Evolutionary conservation across 129 eudicot genomes (phyloP).

Genomic region (Gnaphalium uliginosum): DNA sequence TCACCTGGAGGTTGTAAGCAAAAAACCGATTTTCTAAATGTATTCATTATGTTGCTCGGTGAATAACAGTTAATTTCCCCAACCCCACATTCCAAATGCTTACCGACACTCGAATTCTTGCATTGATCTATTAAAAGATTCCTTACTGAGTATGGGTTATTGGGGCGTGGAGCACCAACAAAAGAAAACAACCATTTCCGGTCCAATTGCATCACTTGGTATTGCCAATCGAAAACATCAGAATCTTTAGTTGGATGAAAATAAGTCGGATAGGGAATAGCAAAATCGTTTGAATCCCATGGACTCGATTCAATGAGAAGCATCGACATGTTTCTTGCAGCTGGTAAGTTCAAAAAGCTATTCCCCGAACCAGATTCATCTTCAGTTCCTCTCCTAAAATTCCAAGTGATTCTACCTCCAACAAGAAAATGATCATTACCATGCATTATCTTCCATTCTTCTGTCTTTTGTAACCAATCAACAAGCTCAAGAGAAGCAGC

Average conservation of each 20-base stretch:
- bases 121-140: background rate
- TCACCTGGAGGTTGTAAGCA: slow-evolving; percentile 5
- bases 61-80: background rate
- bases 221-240: background rate
- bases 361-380: background rate
- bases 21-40: background rate
- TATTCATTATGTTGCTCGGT: background rate
- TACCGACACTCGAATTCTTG: background rate
- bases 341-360: background rate
- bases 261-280: background rate
- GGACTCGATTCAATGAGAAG: background rate
- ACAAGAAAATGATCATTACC: slow-evolving; percentile 3
- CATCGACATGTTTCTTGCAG: slow-evolving; percentile 6
- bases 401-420: slow-evolving; percentile 8
- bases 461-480: background rate
- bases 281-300: background rate
- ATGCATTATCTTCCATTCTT: background rate
- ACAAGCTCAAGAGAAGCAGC: background rate
- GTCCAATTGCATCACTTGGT: background rate
- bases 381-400: background rate
- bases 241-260: background rate
- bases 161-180: slow-evolving; percentile 2
- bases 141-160: background rate
- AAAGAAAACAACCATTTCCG: slow-evolving; percentile 8
- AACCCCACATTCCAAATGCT: background rate